These are phyloP conservation scores for Geotrichum australiense DNA, from an alignment of 1,139 yeast species.

Conservation along the genomic window DNA sequence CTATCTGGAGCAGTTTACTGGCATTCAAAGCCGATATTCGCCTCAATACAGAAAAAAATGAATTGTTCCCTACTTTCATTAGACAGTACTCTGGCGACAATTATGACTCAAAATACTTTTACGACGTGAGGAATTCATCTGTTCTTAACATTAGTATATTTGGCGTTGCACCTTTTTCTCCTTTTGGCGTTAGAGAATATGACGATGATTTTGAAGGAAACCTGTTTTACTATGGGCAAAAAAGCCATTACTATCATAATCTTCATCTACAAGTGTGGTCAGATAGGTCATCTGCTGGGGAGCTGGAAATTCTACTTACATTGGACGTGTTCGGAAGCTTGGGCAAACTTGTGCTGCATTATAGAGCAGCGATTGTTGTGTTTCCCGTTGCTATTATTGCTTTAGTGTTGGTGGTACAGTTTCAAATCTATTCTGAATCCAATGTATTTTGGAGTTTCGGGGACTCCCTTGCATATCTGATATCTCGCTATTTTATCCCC, in stretches of 20 bases:
- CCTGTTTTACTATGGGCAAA: constrained; percentile 15
- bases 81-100: constrained; percentile 64
- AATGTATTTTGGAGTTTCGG: constrained; percentile 48
- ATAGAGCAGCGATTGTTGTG: constrained; percentile 30
- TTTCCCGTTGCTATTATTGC: constrained; percentile 31
- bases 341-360: constrained; percentile 33
- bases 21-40: constrained; percentile 42
- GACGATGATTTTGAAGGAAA: constrained; percentile 19
- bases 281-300: constrained; percentile 21
- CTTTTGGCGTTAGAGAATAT: constrained; percentile 35
- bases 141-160: constrained; percentile 45
- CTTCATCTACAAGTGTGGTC: constrained; percentile 36
- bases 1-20: constrained; percentile 57
- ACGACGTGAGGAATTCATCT: constrained; percentile 34
- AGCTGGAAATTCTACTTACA: constrained; percentile 26
- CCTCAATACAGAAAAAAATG: constrained; percentile 17
- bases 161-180: constrained; percentile 76
- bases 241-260: constrained; percentile 22
- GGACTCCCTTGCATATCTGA: constrained; percentile 39
- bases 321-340: constrained; percentile 35
- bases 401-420: constrained; percentile 27
- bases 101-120: constrained; percentile 71
- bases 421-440: constrained; percentile 21
- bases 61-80: constrained; percentile 52
- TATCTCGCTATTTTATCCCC: constrained; percentile 27